Evolutionary conservation across 2,329 filamentous ascomycete species (phyloP), one percentile per base, ranked within the genome.

Genomic region (Colletotrichum sp.): DNA sequence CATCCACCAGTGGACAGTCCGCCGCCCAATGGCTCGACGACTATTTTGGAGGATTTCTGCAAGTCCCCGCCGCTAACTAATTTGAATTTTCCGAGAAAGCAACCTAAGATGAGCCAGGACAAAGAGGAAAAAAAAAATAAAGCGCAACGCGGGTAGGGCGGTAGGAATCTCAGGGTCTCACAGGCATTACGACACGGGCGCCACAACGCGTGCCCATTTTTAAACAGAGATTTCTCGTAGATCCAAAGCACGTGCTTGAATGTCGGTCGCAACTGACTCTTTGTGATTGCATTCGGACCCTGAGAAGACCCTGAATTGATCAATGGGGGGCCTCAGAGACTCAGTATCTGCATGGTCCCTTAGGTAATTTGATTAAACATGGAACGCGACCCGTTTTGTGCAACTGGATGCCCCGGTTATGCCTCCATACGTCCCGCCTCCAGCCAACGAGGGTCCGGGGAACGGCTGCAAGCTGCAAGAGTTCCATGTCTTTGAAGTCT

Each of bases 41-140:
- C 21, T 74, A 72, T 29, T 74, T 65, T 31, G 69, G 51, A 36
- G 64, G 69, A 36, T 72, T 72, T n/a, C 66, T 74, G 51, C 72
- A 73, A n/a, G 24, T 64, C 27, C 27, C n/a, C n/a, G 21, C 43
- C 7, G 15, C 38, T 47, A 21, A 8, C n/a, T 62, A 38, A 51
- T 58, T 34, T 70, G 33, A 58, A 34, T 58, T 65, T 66, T 66
- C 47, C 34, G 31, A 57, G n/a, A 21, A 51, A 51, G 43, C 43
- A 21, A 51, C 43, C n/a, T 51, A 51, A 51, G 43, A 13, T 11
- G 31, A 33, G 31, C 8, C 2, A 33, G 9, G 31, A 24, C 11
- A 51, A 4, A n/a, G 6, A 21, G n/a, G 21, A 21, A 24, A 31
- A n/a, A n/a, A 12, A 13, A 55, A 61, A 34, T 34, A 61, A 16